Percentiles rank a stretch among this genome's conserved stretches.
Conservation (phyloP, 805 yeast species). For the Naumovozyma dairenensis region DNA sequence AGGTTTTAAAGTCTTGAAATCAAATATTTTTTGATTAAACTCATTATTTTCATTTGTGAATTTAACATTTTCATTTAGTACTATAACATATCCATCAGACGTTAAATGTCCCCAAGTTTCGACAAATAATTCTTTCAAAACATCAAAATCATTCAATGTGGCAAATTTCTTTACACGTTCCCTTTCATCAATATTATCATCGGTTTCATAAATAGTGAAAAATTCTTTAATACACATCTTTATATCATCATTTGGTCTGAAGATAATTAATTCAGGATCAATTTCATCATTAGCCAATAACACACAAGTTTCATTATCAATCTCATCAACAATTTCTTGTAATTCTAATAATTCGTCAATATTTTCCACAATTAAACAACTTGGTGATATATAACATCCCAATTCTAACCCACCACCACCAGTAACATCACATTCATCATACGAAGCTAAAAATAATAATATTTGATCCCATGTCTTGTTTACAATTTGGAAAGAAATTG, state of each 20-base stretch:
- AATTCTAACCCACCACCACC: slow-evolving; percentile 17
- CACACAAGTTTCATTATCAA: slow-evolving; percentile 30
- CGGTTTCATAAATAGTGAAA: slow-evolving; percentile 24
- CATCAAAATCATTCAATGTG: slow-evolving; percentile 15
- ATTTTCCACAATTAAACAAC: slow-evolving; percentile 21
- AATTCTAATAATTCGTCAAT: slow-evolving; percentile 24
- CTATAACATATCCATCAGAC: slow-evolving; percentile 13
- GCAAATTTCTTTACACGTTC: slow-evolving; percentile 9
- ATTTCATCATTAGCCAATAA: slow-evolving; percentile 19
- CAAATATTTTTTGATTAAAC: slow-evolving; percentile 13
- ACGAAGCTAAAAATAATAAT: slow-evolving; percentile 9
- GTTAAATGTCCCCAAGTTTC: slow-evolving; percentile 27
- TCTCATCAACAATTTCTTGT: slow-evolving; percentile 20
- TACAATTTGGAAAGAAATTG: slow-evolving; percentile 1
- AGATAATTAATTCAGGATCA: slow-evolving; percentile 15
- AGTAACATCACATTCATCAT: slow-evolving; percentile 7
- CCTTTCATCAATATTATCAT: slow-evolving; percentile 8
- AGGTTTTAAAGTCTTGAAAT: slow-evolving; percentile 17
- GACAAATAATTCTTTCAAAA: slow-evolving; percentile 21
- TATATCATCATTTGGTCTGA: slow-evolving; percentile 24
- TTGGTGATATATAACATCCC: slow-evolving; percentile 27
- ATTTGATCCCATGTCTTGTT: slow-evolving; percentile 12
- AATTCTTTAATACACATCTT: slow-evolving; percentile 27
- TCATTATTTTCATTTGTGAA: no score
- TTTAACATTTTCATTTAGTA: slow-evolving; percentile 3